Percentiles rank a stretch among this genome's conserved stretches.
These are phyloP conservation scores for Pythium plurisporium DNA, from an alignment of 352 stramenopile genomes.

Conservation along the genomic window DNA sequence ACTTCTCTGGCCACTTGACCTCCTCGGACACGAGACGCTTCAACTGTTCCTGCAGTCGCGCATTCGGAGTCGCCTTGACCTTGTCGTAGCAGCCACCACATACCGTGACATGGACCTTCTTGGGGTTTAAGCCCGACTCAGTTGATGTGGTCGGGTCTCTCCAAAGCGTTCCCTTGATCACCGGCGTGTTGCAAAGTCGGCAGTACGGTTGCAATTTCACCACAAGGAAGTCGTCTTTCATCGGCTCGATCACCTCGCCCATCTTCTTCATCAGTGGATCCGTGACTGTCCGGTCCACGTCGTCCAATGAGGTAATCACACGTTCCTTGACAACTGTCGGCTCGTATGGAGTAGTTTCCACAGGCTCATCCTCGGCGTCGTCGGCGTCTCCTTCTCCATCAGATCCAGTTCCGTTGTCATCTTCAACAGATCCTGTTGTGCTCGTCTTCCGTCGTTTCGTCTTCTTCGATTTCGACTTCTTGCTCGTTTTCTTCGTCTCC, in stretches of 20 bases:
- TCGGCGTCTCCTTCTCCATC: slow-evolving; percentile 36
- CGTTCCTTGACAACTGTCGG: slow-evolving; percentile 16
- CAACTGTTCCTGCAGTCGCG: slow-evolving; percentile 38
- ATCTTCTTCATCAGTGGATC: slow-evolving; percentile 85
- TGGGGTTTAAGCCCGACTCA: slow-evolving; percentile 33
- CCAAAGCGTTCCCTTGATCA: slow-evolving; percentile 68
- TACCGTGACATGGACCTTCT: slow-evolving; percentile 70
- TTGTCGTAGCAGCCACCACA: slow-evolving; percentile 82
- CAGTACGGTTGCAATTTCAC: slow-evolving; percentile 86
- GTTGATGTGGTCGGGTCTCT: slow-evolving; percentile 36
- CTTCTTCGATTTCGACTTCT: slow-evolving; percentile 81
- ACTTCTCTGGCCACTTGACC: slow-evolving; percentile 65
- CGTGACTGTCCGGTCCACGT: slow-evolving; percentile 56
- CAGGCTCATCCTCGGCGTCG: slow-evolving; percentile 31
- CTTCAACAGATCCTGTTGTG: slow-evolving; percentile 1
- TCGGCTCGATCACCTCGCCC: slow-evolving; percentile 82
- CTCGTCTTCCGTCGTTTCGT: slow-evolving; percentile 45
- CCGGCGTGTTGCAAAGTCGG: slow-evolving; percentile 67
- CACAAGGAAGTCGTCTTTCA: slow-evolving; percentile 89
- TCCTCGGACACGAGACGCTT: slow-evolving; percentile 47
- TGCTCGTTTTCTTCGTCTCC: slow-evolving; percentile 60
- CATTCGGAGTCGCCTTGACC: slow-evolving; percentile 39
- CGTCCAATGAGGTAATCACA: slow-evolving; percentile 46
- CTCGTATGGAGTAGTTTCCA: slow-evolving; percentile 14
- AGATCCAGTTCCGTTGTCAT: slow-evolving; percentile 27